Evolutionary conservation across 257 asterid genomes (phyloP).

Genomic region (Gentiana straminea): DNA sequence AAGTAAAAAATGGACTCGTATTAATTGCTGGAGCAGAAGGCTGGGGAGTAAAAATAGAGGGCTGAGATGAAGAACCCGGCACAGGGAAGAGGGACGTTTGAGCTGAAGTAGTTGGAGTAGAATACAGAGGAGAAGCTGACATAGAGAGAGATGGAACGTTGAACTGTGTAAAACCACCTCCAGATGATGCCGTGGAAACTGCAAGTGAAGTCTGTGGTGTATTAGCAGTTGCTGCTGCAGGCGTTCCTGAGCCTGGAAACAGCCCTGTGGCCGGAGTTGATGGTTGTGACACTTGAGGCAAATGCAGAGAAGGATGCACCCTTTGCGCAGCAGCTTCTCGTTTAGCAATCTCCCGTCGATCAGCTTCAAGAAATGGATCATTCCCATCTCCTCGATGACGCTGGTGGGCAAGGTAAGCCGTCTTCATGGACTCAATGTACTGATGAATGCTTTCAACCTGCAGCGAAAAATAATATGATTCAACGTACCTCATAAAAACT

Average conservation of each 20-base stretch:
- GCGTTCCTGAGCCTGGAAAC: constrained; percentile 39
- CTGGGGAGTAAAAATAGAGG: constrained; percentile 49
- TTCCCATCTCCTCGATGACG: constrained; percentile 69
- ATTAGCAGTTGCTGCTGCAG: constrained; percentile 41
- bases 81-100: constrained; percentile 50
- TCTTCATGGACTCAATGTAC: constrained; percentile 87
- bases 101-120: constrained; percentile 62
- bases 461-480: background rate
- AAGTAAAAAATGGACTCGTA: constrained; percentile 36
- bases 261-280: constrained; percentile 41
- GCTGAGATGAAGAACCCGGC: constrained; percentile 54
- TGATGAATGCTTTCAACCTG: constrained; percentile 95
- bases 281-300: constrained; percentile 59
- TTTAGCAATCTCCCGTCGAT: constrained; percentile 82
- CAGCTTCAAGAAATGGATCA: constrained; percentile 94
- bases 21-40: constrained; percentile 45
- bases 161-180: constrained; percentile 57
- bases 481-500: background rate
- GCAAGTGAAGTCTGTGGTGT: constrained; percentile 31
- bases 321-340: constrained; percentile 97
- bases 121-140: constrained; percentile 51
- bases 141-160: constrained; percentile 56
- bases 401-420: constrained; percentile 88
- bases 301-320: constrained; percentile 84
- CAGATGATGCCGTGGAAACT: constrained; percentile 42